Conservation (phyloP, 352 stramenopile genomes). For the Phytophthora meadii region DNA sequence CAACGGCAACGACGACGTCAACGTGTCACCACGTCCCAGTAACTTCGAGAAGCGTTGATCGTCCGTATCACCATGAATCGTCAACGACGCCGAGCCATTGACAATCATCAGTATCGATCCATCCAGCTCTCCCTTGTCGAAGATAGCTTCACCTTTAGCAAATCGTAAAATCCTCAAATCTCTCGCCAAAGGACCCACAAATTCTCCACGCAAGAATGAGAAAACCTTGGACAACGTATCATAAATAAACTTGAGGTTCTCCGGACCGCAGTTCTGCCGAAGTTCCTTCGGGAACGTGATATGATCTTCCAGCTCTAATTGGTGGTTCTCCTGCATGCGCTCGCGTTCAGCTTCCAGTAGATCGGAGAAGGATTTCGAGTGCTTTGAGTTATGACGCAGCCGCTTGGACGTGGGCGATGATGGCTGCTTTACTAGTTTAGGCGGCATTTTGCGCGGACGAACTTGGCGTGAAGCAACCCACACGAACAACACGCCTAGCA, state of each 20-base stretch:
- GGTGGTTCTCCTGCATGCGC: constrained; percentile 65
- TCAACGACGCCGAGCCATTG: constrained; percentile 58
- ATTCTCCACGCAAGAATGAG: constrained; percentile 76
- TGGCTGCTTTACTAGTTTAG: constrained; percentile 43
- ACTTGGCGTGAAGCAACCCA: constrained; percentile 87
- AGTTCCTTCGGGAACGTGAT: constrained; percentile 67
- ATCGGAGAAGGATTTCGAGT: constrained; percentile 79
- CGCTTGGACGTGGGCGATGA: constrained; percentile 80
- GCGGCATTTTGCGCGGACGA: constrained; percentile 56
- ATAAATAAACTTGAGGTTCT: constrained; percentile 85
- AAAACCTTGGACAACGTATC: constrained; percentile 84
- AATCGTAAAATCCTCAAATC: constrained; percentile 68
- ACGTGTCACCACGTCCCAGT: constrained; percentile 63
- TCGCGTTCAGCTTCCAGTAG: constrained; percentile 68
- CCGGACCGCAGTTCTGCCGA: constrained; percentile 61
- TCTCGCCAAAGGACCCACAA: constrained; percentile 62
- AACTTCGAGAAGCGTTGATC: constrained; percentile 58
- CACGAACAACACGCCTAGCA: constrained; percentile 66
- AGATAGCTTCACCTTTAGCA: constrained; percentile 62
- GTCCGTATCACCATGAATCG: constrained; percentile 56
- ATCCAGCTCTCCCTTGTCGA: constrained; percentile 61
- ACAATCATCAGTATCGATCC: constrained; percentile 83
- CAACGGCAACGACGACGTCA: constrained; percentile 78
- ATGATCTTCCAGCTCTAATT: constrained; percentile 71
- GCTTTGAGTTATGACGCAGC: constrained; percentile 59